Percentiles rank a stretch among this genome's conserved stretches.
Evolutionary conservation across 2,329 filamentous ascomycete species (phyloP).

Genomic region (Fusarium torreyae): DNA sequence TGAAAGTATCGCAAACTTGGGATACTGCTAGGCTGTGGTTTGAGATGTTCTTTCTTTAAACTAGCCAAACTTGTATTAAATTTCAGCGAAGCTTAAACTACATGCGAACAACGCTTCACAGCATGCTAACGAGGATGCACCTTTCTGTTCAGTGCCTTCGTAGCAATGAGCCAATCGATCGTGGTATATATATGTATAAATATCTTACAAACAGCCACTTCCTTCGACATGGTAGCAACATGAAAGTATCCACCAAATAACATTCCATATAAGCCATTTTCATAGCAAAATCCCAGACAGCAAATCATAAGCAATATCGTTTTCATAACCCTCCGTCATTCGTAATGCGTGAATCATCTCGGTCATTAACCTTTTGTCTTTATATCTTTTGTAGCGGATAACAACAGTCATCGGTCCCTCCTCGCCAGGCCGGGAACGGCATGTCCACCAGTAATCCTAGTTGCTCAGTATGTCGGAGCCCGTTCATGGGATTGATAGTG

Average conservation of each 20-base stretch:
- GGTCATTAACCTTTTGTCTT: constrained; percentile 46
- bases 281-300: constrained; percentile 37
- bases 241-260: constrained; percentile 34
- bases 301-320: constrained; percentile 36
- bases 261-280: constrained; percentile 24
- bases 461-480: constrained; percentile 12
- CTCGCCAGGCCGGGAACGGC: constrained; percentile 4
- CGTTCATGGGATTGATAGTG: constrained; percentile 29
- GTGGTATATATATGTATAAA: constrained; percentile 26
- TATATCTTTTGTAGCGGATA: constrained; percentile 12
- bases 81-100: neutral
- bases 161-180: constrained; percentile 27
- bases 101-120: neutral
- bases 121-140: neutral
- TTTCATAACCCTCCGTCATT: constrained; percentile 39
- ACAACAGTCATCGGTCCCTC: constrained; percentile 4
- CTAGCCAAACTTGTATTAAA: neutral
- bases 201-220: constrained; percentile 41
- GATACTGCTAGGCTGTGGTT: constrained; percentile 14
- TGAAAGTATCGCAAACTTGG: constrained; percentile 19
- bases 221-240: constrained; percentile 25
- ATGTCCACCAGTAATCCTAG: constrained; percentile 1
- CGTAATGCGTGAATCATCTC: constrained; percentile 49
- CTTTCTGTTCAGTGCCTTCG: constrained; percentile 16
- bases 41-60: constrained; percentile 6